These are phyloP conservation scores for Geotrichum ghanense DNA, from an alignment of 805 yeast genomes.

Conservation along the genomic window DNA sequence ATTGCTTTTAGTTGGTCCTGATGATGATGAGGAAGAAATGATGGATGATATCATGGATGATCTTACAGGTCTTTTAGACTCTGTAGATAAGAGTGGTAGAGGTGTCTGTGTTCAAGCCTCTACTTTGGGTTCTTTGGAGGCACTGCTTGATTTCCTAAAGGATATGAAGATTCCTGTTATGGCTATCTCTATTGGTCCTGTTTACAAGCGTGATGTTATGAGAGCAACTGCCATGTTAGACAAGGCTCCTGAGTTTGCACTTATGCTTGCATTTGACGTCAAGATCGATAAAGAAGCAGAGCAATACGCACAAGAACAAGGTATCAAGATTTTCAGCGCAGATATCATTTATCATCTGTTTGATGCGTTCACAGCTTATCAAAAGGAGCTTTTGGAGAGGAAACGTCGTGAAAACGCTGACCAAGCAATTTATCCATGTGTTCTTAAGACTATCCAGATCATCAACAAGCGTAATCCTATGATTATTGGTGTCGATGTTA, in stretches of 20 bases:
- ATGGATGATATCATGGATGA: conserved; percentile 99
- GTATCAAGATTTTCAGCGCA: conserved; percentile 85
- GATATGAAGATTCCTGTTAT: conserved; percentile 98
- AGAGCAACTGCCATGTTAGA: conserved; percentile 95
- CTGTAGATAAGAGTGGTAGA: conserved; percentile 87
- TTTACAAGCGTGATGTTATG: conserved; percentile 95
- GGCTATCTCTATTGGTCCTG: conserved; percentile 98
- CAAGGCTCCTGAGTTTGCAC: conserved; percentile 87
- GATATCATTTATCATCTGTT: conserved; percentile 94
- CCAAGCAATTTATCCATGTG: conserved; percentile 91
- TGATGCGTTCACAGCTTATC: conserved; percentile 90
- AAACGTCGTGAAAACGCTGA: conserved; percentile 83
- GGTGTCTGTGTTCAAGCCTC: conserved; percentile 99
- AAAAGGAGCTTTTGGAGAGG: conserved; percentile 73
- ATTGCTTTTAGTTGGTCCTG: conserved; percentile 87
- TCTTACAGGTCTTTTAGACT: conserved; percentile 83
- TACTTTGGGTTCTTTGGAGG: conserved; percentile 96
- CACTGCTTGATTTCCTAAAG: conserved; percentile 89
- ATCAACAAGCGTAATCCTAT: conserved; percentile 98
- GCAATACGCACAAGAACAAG: conserved; percentile 91
- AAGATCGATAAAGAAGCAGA: conserved; percentile 96
- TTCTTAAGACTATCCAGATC: conserved; percentile 85
- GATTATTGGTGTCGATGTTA: conserved; percentile 97
- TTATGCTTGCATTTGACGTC: conserved; percentile 98
- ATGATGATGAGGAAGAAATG: conserved; percentile 93